phyloP scores from a whole-genome alignment of 495 filamentous ascomycete genomes.

The Geopyxis carbonaria region DNA sequence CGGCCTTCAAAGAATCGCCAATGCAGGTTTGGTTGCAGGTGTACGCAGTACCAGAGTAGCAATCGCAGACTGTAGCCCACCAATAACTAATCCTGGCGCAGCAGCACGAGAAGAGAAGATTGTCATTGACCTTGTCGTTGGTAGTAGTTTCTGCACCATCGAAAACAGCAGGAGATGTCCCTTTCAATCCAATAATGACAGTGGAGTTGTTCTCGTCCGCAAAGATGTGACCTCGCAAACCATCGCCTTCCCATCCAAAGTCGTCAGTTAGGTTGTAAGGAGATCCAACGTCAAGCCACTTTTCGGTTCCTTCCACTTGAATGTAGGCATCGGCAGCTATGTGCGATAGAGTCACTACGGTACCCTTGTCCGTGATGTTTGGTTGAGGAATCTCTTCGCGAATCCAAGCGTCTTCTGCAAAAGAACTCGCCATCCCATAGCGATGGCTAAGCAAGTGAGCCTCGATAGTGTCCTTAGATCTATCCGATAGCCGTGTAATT shows the following conservation, averaged over 20 bases:
- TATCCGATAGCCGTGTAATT: slow-evolving; percentile 69
- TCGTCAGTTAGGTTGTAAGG: slow-evolving; percentile 62
- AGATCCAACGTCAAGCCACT: slow-evolving; percentile 69
- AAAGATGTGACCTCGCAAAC: slow-evolving; percentile 83
- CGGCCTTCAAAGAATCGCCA: slow-evolving; percentile 49
- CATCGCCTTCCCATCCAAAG: slow-evolving; percentile 86
- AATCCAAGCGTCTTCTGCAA: slow-evolving; percentile 53
- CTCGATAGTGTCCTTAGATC: slow-evolving; percentile 57
- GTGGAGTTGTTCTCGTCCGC: slow-evolving; percentile 70
- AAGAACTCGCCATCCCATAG: slow-evolving; percentile 39
- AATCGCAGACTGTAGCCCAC: slow-evolving; percentile 86
- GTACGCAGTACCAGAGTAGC: slow-evolving; percentile 56
- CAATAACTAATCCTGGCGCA: slow-evolving; percentile 81
- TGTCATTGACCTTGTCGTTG: slow-evolving; percentile 95
- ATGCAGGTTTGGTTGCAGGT: slow-evolving; percentile 86
- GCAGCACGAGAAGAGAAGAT: slow-evolving; percentile 93
- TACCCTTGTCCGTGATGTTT: slow-evolving; percentile 71
- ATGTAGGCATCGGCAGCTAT: slow-evolving; percentile 86
- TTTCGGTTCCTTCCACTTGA: slow-evolving; percentile 44
- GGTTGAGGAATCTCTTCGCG: slow-evolving; percentile 63
- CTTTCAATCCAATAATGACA: slow-evolving; percentile 81
- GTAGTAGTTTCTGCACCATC: slow-evolving; percentile 90
- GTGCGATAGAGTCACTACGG: slow-evolving; percentile 62
- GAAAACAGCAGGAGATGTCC: slow-evolving; percentile 77
- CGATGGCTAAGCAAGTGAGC: slow-evolving; percentile 49